A percentile compares a stretch with the other conserved stretches of the same genome.
Evolutionary conservation across 495 filamentous ascomycete genomes (phyloP).

Genomic region (Bathelium albidoporum): DNA sequence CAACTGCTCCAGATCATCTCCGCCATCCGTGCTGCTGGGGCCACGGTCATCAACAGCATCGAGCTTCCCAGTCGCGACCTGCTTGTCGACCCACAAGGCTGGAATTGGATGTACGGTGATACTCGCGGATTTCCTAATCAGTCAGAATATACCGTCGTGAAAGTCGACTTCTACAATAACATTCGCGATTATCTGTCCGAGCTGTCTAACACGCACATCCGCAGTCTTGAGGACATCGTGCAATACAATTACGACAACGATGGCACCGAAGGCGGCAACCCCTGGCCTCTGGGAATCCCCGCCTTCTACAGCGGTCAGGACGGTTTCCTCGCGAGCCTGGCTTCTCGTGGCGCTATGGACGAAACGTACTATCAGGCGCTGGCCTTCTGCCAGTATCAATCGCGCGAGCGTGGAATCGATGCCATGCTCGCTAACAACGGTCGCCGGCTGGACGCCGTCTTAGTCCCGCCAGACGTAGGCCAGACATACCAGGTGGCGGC

Average conservation of each 20-base stretch:
- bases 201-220: conserved; percentile 52
- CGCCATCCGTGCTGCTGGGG: conserved; percentile 49
- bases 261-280: conserved; percentile 59
- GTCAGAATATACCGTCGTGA: conserved; percentile 60
- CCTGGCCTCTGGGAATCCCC: conserved; percentile 42
- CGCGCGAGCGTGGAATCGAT: conserved; percentile 57
- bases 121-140: conserved; percentile 55
- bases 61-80: conserved; percentile 53
- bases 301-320: conserved; percentile 66
- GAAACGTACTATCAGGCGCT: conserved; percentile 57
- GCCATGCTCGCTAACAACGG: conserved; percentile 45
- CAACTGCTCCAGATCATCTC: conserved; percentile 43
- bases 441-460: conserved; percentile 43
- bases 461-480: conserved; percentile 58
- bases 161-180: conserved; percentile 71
- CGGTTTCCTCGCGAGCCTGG: conserved; percentile 50
- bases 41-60: conserved; percentile 58
- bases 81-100: conserved; percentile 52
- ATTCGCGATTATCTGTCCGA: conserved; percentile 55
- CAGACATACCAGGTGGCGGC: conserved; percentile 47
- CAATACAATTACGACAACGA: conserved; percentile 54
- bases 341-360: conserved; percentile 50
- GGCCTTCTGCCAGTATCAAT: conserved; percentile 45
- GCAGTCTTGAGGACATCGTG: conserved; percentile 55
- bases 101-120: conserved; percentile 64